These are phyloP conservation scores for Cardamine resedifolia DNA, from an alignment of 345 rosid genomes.

Conservation along the genomic window DNA sequence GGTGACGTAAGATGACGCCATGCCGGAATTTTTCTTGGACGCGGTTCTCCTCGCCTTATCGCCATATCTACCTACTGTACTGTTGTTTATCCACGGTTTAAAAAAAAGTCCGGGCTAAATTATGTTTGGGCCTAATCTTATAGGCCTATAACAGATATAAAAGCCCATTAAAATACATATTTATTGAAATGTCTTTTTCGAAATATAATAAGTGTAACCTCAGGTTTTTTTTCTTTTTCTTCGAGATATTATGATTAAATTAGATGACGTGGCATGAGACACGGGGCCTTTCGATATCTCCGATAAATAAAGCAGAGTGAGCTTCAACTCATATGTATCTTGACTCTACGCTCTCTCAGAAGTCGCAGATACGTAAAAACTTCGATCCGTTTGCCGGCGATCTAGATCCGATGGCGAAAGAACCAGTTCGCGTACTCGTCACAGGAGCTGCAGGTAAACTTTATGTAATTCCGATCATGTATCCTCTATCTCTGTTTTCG, in stretches of 20 bases:
- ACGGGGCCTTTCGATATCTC: neutral
- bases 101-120: conserved; percentile 16
- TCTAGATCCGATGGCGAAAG: conserved; percentile 72
- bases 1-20: conserved; percentile 39
- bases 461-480: neutral
- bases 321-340: conserved; percentile 15
- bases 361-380: neutral
- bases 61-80: neutral
- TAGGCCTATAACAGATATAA: neutral
- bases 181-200: neutral
- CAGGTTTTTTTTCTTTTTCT: conserved; percentile 1
- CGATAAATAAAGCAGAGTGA: conserved; percentile 26
- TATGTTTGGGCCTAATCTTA: neutral
- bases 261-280: conserved; percentile 30
- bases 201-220: neutral
- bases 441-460: conserved; percentile 98
- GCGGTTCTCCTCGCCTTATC: conserved; percentile 28
- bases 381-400: conserved; percentile 21
- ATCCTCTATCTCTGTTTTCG: conserved; percentile 2
- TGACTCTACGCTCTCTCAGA: conserved; percentile 8
- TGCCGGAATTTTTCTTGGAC: conserved; percentile 20
- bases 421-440: conserved; percentile 94
- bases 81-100: neutral
- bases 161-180: neutral
- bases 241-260: conserved; percentile 24